These are phyloP conservation scores for Acrodontium crateriforme DNA, from an alignment of 2,329 filamentous ascomycete species.

Conservation along the genomic window DNA sequence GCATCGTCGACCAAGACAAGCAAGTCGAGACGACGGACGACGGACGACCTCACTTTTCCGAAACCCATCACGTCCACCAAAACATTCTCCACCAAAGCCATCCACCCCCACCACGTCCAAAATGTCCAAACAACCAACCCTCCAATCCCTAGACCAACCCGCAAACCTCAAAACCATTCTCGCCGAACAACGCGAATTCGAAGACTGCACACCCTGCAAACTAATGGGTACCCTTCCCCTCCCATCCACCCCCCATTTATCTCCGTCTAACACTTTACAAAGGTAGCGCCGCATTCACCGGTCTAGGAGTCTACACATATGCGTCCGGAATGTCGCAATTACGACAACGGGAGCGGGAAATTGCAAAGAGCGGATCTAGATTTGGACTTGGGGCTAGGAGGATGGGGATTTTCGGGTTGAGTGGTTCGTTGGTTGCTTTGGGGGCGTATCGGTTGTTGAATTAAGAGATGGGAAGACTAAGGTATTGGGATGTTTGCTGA, in stretches of 20 bases:
- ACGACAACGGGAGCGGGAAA: conserved; percentile 25
- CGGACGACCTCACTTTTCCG: too few species aligned
- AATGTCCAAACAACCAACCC: not conserved
- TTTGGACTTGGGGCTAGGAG: conserved; percentile 29
- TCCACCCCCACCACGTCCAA: too few species aligned
- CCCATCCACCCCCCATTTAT: not conserved
- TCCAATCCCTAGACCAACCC: conserved; percentile 6
- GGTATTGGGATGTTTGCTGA: too few species aligned
- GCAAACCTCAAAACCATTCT: conserved; percentile 11
- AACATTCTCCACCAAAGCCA: too few species aligned
- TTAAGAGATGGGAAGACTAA: conserved; percentile 5
- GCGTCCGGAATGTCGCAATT: conserved; percentile 32
- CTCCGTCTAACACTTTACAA: not conserved
- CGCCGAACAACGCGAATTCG: conserved; percentile 12
- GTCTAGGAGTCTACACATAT: conserved; percentile 34
- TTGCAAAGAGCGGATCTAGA: conserved; percentile 26
- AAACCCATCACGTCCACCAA: too few species aligned
- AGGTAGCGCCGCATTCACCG: conserved; percentile 33
- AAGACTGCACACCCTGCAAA: conserved; percentile 21
- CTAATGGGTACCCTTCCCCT: conserved; percentile 16
- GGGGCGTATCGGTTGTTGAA: conserved; percentile 29
- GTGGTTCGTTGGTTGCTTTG: conserved; percentile 28
- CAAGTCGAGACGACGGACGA: too few species aligned
- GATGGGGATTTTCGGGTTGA: conserved; percentile 27
- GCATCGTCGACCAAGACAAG: too few species aligned